Evolutionary conservation across 495 filamentous ascomycete genomes (phyloP).

Genomic region (Aspergillus coremiiformis): DNA sequence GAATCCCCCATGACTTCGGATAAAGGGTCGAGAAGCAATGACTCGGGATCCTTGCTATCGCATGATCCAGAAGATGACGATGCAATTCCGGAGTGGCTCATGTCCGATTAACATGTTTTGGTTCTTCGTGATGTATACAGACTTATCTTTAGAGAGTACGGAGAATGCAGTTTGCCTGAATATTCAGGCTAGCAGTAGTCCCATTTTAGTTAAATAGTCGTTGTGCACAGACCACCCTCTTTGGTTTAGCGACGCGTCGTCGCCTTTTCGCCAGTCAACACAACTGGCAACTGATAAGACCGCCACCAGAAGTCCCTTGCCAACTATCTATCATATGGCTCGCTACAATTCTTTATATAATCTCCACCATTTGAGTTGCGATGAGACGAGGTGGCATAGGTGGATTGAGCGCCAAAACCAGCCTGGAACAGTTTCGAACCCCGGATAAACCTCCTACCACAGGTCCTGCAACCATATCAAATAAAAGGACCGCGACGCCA

Average conservation of each 20-base stretch:
- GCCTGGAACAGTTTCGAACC: slow-evolving; percentile 19
- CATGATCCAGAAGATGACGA: slow-evolving; percentile 64
- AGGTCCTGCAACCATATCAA: slow-evolving; percentile 7
- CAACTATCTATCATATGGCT: slow-evolving; percentile 12
- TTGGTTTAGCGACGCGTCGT: slow-evolving; percentile 20
- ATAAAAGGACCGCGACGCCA: slow-evolving; percentile 17
- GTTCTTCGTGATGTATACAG: background rate
- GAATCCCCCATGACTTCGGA: slow-evolving; percentile 1
- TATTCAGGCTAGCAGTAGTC: background rate
- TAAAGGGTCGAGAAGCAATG: slow-evolving; percentile 27
- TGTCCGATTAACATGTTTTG: slow-evolving; percentile 21
- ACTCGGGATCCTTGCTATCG: slow-evolving; percentile 43
- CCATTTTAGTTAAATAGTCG: background rate
- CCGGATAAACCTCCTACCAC: slow-evolving; percentile 21
- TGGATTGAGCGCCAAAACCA: slow-evolving; percentile 13
- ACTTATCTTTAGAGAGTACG: background rate
- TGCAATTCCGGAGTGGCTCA: slow-evolving; percentile 58
- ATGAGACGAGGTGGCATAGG: slow-evolving; percentile 26
- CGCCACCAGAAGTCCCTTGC: background rate
- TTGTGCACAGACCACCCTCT: slow-evolving; percentile 3
- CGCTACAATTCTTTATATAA: background rate
- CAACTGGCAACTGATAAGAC: background rate
- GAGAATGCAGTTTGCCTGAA: background rate
- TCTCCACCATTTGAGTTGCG: slow-evolving; percentile 15
- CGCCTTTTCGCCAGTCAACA: slow-evolving; percentile 16